Evolutionary conservation across 1,284 basidiomycete genomes (phyloP).

Genomic region (Mycena sp.): DNA sequence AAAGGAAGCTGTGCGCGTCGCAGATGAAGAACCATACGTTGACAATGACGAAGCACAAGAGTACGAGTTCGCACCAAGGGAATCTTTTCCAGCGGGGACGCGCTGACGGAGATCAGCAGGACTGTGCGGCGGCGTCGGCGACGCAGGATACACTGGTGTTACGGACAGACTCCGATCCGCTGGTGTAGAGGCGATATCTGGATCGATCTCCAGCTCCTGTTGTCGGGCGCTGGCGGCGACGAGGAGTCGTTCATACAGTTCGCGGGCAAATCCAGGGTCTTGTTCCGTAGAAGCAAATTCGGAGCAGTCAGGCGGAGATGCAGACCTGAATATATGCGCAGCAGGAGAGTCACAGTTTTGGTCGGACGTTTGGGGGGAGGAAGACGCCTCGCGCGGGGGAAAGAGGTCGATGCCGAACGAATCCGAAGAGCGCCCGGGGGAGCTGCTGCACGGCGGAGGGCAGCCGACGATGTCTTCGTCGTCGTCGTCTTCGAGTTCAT

Average conservation of each 20-base stretch:
- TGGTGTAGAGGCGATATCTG: neutral
- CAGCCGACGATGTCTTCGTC: neutral
- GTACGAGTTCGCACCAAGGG: constrained; percentile 8
- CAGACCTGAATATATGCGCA: neutral
- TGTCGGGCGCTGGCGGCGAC: neutral
- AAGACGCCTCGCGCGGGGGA: constrained; percentile 4
- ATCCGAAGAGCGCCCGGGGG: constrained; percentile 24
- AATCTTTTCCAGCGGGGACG: neutral
- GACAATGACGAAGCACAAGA: neutral
- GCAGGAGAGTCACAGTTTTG: neutral
- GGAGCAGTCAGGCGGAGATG: neutral
- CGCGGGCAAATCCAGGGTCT: neutral
- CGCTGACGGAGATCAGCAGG: neutral
- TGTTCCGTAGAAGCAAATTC: neutral
- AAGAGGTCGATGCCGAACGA: too few species aligned
- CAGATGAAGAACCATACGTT: neutral
- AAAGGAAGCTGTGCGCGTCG: constrained; percentile 12
- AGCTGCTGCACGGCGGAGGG: constrained; percentile 24
- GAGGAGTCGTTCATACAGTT: constrained; percentile 3
- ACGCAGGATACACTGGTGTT: constrained; percentile 23
- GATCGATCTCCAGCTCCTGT: neutral
- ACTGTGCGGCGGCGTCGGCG: neutral
- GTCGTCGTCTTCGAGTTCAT: constrained; percentile 20
- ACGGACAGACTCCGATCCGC: constrained; percentile 10
- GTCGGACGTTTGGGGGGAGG: constrained; percentile 23